Conservation (phyloP, 2,329 filamentous ascomycete genomes). For the Dothideomycetes sp. region DNA sequence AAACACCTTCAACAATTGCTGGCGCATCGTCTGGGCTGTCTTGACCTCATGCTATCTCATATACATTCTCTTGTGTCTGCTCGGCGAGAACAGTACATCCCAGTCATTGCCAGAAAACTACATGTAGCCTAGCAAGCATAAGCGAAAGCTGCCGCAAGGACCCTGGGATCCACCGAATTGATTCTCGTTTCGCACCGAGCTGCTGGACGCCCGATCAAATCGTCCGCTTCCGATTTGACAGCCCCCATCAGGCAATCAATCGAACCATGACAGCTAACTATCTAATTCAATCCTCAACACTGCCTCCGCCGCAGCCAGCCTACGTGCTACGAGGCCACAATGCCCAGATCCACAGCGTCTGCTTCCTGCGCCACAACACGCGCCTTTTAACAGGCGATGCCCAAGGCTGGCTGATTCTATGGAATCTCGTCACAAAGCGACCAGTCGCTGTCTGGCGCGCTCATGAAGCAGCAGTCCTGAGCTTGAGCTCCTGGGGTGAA, state of each 20-base stretch:
- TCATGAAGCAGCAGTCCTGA: slow-evolving; percentile 67
- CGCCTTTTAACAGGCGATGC: slow-evolving; percentile 79
- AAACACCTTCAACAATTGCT: too few species aligned
- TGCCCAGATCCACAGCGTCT: slow-evolving; percentile 64
- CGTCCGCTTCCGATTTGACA: neutral
- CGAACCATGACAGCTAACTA: neutral
- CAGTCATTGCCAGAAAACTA: too few species aligned
- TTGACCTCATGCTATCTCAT: too few species aligned
- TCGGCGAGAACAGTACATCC: too few species aligned
- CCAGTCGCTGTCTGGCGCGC: slow-evolving; percentile 77
- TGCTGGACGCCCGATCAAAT: neutral
- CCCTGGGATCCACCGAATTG: too few species aligned
- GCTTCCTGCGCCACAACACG: slow-evolving; percentile 61
- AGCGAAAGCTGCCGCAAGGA: too few species aligned
- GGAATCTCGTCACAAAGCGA: slow-evolving; percentile 74
- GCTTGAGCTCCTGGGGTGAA: slow-evolving; percentile 58
- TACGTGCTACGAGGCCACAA: slow-evolving; percentile 80
- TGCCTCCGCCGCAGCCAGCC: slow-evolving; percentile 43
- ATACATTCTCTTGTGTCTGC: too few species aligned
- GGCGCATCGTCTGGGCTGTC: too few species aligned
- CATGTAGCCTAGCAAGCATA: too few species aligned
- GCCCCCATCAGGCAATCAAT: neutral
- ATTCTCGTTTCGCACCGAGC: neutral
- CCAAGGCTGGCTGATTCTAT: slow-evolving; percentile 77
- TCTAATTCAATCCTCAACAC: slow-evolving; percentile 7